Conservation (phyloP, 257 asterid species). For the Fraxinus americana region DNA sequence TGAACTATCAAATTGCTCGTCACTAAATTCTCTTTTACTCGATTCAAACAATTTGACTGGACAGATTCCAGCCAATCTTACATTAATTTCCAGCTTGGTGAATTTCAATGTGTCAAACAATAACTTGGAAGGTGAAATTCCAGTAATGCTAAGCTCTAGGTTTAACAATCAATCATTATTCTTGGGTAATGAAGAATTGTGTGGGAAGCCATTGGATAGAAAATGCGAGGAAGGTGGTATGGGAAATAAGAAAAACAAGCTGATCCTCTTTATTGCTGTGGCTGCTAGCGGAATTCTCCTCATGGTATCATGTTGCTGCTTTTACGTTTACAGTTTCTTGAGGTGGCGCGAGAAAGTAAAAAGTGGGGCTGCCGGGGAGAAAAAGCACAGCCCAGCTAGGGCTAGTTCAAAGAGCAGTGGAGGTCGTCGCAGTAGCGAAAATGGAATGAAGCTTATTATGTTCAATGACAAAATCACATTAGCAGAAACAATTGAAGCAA, state of each 20-base stretch:
- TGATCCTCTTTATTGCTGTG: slow-evolving; percentile 63
- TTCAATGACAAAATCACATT: slow-evolving; percentile 68
- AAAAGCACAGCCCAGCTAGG: slow-evolving; percentile 70
- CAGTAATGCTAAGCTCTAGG: slow-evolving; percentile 48
- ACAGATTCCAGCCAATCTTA: slow-evolving; percentile 54
- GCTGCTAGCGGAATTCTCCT: slow-evolving; percentile 65
- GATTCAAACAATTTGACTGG: slow-evolving; percentile 54
- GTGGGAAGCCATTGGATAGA: slow-evolving; percentile 61
- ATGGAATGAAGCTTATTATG: slow-evolving; percentile 67
- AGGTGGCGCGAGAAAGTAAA: slow-evolving; percentile 73
- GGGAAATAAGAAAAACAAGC: slow-evolving; percentile 44
- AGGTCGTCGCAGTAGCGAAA: slow-evolving; percentile 66
- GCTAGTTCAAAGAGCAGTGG: slow-evolving; percentile 70
- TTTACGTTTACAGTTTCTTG: slow-evolving; percentile 61
- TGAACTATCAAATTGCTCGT: slow-evolving; percentile 56
- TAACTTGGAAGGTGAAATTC: slow-evolving; percentile 59
- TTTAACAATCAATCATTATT: slow-evolving; percentile 48
- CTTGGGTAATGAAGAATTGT: slow-evolving; percentile 53
- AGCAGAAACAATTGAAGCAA: slow-evolving; percentile 69
- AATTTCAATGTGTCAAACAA: slow-evolving; percentile 60
- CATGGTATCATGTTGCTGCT: slow-evolving; percentile 66
- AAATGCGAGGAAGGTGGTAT: slow-evolving; percentile 40
- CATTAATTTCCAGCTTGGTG: slow-evolving; percentile 45
- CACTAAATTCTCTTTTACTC: slow-evolving; percentile 44
- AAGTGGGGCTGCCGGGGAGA: slow-evolving; percentile 47